Conservation (phyloP, 225 moss, liverwort and hornwort species). For the Neckera pumila region DNA sequence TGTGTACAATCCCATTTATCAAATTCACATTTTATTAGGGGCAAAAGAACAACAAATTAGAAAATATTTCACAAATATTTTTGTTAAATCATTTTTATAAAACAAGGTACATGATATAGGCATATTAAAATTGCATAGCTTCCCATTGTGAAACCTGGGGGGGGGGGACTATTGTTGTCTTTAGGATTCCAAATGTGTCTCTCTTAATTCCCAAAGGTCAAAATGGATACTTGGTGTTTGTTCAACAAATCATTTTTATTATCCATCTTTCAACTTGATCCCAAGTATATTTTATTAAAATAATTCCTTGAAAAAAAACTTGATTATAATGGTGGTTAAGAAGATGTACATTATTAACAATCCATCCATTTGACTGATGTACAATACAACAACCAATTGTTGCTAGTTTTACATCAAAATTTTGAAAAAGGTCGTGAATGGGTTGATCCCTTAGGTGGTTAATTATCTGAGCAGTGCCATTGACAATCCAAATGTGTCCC, state of each 20-base stretch:
- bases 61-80: background rate
- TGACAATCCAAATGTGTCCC: background rate
- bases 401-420: background rate
- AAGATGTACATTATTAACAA: background rate
- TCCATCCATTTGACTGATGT: background rate
- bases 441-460: rapidly evolving
- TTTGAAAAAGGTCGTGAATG: background rate
- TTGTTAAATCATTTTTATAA: background rate
- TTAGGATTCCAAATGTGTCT: background rate
- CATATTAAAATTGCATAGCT: background rate
- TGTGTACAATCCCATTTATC: rapidly evolving
- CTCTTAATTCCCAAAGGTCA: background rate
- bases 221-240: background rate
- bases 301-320: rapidly evolving
- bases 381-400: background rate
- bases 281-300: background rate
- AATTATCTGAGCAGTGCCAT: rapidly evolving
- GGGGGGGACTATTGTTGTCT: rapidly evolving
- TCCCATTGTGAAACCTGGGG: rapidly evolving
- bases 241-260: background rate
- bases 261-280: background rate
- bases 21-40: background rate
- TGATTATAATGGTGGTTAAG: background rate
- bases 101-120: too few relatives aligned
- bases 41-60: background rate